These are phyloP conservation scores for Candolleomyces eurysporus DNA, from an alignment of 768 basidiomycete species.

Conservation along the genomic window DNA sequence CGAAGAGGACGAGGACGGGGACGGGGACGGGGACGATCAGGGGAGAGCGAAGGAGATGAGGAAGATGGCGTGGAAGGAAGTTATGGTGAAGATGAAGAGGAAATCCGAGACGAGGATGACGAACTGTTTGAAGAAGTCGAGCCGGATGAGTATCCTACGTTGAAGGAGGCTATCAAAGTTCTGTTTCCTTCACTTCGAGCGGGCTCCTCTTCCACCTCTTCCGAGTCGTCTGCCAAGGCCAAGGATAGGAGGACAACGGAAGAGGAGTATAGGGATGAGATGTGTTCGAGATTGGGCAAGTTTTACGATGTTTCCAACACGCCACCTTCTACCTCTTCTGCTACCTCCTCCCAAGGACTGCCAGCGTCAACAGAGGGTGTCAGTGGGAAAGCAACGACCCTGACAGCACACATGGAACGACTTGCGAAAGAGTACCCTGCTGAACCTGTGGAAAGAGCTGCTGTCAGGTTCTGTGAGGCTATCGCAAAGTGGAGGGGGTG, in stretches of 20 bases:
- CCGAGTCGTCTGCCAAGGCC: background rate
- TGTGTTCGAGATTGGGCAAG: constrained; percentile 72
- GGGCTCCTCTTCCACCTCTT: background rate
- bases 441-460: constrained; percentile 77
- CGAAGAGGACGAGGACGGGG: constrained; percentile 14
- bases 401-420: constrained; percentile 78
- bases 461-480: constrained; percentile 78
- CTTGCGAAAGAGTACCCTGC: constrained; percentile 79
- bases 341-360: no score
- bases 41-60: background rate
- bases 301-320: constrained; percentile 68
- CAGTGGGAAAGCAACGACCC: constrained; percentile 37
- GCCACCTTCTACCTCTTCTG: no score
- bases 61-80: background rate
- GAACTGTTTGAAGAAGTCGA: constrained; percentile 60
- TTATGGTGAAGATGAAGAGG: background rate
- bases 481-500: constrained; percentile 81
- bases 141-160: constrained; percentile 72
- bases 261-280: constrained; percentile 71
- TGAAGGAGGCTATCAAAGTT: constrained; percentile 63
- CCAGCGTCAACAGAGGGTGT: no score
- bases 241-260: constrained; percentile 43
- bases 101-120: constrained; percentile 26
- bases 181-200: constrained; percentile 43
- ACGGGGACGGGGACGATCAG: constrained; percentile 16